A percentile compares a stretch with the other conserved stretches of the same genome.
Conservation (phyloP, 139 green algal species). For the Zygnema cylindricum region DNA sequence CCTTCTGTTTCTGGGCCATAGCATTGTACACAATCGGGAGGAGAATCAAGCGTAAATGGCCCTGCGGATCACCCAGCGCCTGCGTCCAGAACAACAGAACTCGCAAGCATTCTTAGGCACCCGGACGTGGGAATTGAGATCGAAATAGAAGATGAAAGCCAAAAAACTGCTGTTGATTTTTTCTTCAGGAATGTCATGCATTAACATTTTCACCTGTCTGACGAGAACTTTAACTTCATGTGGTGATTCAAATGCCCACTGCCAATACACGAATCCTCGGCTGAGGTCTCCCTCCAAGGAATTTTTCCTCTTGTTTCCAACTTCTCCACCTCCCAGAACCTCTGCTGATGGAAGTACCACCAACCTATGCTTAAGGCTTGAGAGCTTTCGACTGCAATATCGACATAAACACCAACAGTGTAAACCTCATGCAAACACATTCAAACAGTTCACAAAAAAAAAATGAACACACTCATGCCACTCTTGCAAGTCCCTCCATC, state of each 20-base stretch:
- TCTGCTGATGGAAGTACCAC: slow-evolving; percentile 29
- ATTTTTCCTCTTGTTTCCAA: slow-evolving; percentile 8
- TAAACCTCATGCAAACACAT: no score
- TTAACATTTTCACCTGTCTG: slow-evolving; percentile 33
- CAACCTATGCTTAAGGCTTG: slow-evolving; percentile 66
- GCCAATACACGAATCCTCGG: slow-evolving; percentile 67
- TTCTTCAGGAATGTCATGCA: no score
- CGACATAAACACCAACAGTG: no score
- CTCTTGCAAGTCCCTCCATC: no score
- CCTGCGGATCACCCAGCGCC: slow-evolving; percentile 64
- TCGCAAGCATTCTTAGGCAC: no score
- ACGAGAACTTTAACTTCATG: slow-evolving; percentile 57
- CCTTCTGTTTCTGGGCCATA: slow-evolving; percentile 60
- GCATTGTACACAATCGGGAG: slow-evolving; percentile 76
- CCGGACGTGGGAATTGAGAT: no score
- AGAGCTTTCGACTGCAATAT: slow-evolving; percentile 74
- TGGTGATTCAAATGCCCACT: slow-evolving; percentile 71
- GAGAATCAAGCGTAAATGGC: slow-evolving; percentile 70
- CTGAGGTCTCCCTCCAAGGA: neutral
- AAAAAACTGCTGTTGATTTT: no score
- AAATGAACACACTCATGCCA: no score
- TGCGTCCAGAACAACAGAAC: neutral
- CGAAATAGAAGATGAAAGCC: no score
- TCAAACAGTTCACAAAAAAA: no score
- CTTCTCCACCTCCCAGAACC: neutral